These are phyloP conservation scores for Eugenia klotzschiana DNA, from an alignment of 441 rosid species.

Conservation along the genomic window DNA sequence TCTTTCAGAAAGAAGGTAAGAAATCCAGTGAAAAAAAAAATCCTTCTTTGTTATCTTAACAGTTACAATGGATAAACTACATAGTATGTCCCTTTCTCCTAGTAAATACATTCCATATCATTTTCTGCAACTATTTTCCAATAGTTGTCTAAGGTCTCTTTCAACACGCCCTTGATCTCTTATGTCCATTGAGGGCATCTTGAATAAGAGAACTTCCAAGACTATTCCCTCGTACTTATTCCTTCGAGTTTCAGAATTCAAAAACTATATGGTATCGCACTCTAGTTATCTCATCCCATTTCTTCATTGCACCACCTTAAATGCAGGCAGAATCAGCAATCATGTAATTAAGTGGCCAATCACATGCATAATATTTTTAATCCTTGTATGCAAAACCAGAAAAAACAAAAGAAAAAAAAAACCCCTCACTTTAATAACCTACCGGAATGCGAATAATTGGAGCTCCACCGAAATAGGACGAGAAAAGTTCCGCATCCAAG, in stretches of 20 bases:
- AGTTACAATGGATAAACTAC: background rate
- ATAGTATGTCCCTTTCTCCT: background rate
- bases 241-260: background rate
- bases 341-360: background rate
- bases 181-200: background rate
- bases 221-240: background rate
- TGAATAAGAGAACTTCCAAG: background rate
- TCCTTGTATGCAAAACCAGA: background rate
- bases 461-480: slow-evolving; percentile 75
- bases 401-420: background rate
- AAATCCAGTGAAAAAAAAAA: background rate
- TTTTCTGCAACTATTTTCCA: background rate
- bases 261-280: background rate
- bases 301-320: background rate
- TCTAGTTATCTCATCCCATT: background rate
- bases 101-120: background rate
- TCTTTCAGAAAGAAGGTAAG: background rate
- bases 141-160: background rate
- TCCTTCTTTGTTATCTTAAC: background rate
- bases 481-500: slow-evolving; percentile 80
- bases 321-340: background rate
- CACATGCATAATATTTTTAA: background rate
- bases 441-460: slow-evolving; percentile 65
- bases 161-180: background rate
- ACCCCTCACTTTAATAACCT: slow-evolving; percentile 10